Evolutionary conservation across 2,329 filamentous ascomycete species (phyloP), one percentile per base, ranked within the genome.

Genomic region (Biscogniauxia mediterranea): DNA sequence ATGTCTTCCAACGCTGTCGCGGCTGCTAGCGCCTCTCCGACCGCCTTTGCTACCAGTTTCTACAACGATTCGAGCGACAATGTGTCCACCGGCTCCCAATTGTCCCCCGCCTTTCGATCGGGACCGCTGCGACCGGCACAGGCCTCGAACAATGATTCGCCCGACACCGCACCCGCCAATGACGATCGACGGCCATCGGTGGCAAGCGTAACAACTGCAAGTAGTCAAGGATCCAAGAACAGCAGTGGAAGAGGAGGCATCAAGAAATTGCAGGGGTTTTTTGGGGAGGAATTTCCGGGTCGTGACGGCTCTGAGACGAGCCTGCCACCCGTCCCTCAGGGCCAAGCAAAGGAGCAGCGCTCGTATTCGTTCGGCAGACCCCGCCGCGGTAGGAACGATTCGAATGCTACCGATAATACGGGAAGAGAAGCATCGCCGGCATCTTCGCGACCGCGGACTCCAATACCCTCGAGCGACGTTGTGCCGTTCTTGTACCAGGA

Each of bases 401-500:
- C 93, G 57, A 87, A 86, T 76, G 86, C 85, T 57, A 88, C 87
- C 58, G 87, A 95, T 71, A 85, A 89, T 69, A 89, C 88, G 66
- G 82, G 88, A 63, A 65, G 71, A 65, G 89, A 93, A 65, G 83
- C 83, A 53, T 96, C 93, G 57, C 92, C 92, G 50, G 84, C 85
- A 57, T 87, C 86, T 32, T 93, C 90, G 26, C 84, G 92, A 67
- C 92, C 93, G 54, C 85, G 90, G 69, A 96, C 92, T n/a, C 93
- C 93, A 13, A 83, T 93, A 56, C 91, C 91, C 51, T 92, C 91
- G 13, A 95, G 92, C 71, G 94, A 98, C 77, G 93, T 99, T 61
- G 95, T 96, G 49, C 95, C 95, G n/a, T 99, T 97, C 83, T 84
- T 96, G 64, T 98, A 95, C 74, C 95, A 98, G 77, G 92, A 95